A percentile compares a stretch with the other conserved stretches of the same genome.
phyloP scores from a whole-genome alignment of 805 yeast species.

The Candida railenensis region DNA sequence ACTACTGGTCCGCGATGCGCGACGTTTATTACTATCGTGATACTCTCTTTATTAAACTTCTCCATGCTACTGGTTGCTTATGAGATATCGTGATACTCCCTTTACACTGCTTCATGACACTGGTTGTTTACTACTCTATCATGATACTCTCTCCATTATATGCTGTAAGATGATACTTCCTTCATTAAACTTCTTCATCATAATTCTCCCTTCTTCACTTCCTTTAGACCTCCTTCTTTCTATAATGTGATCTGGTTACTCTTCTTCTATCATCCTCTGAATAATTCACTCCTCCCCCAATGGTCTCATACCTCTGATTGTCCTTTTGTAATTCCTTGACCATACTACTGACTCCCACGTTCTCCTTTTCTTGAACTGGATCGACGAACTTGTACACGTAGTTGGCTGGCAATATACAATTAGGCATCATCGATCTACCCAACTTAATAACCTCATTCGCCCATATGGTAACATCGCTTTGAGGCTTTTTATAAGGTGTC shows the following conservation, averaged over 20 bases:
- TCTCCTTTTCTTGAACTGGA: slow-evolving; percentile 7
- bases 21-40: too few relatives aligned
- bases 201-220: too few relatives aligned
- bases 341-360: slow-evolving; percentile 25
- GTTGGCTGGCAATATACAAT: slow-evolving; percentile 38
- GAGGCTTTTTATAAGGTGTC: slow-evolving; percentile 56
- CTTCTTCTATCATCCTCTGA: slow-evolving; percentile 30
- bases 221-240: slow-evolving; percentile 14
- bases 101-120: too few relatives aligned
- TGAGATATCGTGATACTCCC: too few relatives aligned
- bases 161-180: too few relatives aligned
- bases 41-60: too few relatives aligned
- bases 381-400: slow-evolving; percentile 25
- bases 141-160: too few relatives aligned
- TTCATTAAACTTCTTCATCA: not conserved
- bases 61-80: too few relatives aligned
- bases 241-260: slow-evolving; percentile 39
- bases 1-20: too few relatives aligned
- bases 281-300: slow-evolving; percentile 17
- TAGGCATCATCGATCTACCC: slow-evolving; percentile 64
- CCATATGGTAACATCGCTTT: slow-evolving; percentile 55
- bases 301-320: slow-evolving; percentile 14
- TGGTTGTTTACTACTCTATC: too few relatives aligned
- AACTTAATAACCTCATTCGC: slow-evolving; percentile 61
- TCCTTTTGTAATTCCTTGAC: slow-evolving; percentile 19